phyloP scores from a whole-genome alignment of 495 filamentous ascomycete genomes.

The Hypoxylon crocopeplum region DNA sequence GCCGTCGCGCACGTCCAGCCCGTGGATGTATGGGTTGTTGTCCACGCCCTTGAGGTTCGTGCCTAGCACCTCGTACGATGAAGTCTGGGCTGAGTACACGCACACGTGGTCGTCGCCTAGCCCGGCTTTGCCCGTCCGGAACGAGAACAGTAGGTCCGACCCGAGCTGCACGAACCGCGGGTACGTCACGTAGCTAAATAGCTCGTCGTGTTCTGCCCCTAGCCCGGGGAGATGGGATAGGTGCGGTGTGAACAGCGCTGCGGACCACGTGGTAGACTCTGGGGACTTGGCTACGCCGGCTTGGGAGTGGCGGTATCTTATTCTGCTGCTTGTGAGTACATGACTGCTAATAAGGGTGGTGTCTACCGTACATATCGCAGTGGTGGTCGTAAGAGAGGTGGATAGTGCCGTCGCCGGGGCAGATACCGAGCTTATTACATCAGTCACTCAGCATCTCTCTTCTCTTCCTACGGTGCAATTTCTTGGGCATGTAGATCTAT shows the following conservation, averaged over 20 bases:
- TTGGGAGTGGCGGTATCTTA: slow-evolving; percentile 52
- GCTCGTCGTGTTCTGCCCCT: slow-evolving; percentile 30
- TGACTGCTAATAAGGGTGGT: no score
- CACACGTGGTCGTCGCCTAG: slow-evolving; percentile 56
- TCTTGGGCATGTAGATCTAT: neutral
- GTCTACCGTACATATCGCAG: slow-evolving; percentile 48
- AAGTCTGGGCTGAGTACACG: slow-evolving; percentile 41
- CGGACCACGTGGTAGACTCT: slow-evolving; percentile 41
- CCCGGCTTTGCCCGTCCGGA: slow-evolving; percentile 58
- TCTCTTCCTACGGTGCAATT: no score
- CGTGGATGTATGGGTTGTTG: slow-evolving; percentile 60
- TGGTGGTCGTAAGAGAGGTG: slow-evolving; percentile 57
- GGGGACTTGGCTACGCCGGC: slow-evolving; percentile 47
- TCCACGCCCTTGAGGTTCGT: slow-evolving; percentile 50
- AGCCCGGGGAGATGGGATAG: slow-evolving; percentile 50
- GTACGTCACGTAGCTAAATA: slow-evolving; percentile 54
- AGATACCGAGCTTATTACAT: slow-evolving; percentile 49
- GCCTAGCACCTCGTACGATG: slow-evolving; percentile 46
- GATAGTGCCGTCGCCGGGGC: slow-evolving; percentile 55
- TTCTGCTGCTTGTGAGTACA: slow-evolving; percentile 31
- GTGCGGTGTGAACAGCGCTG: slow-evolving; percentile 49
- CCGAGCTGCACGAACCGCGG: slow-evolving; percentile 51
- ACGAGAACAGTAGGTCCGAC: slow-evolving; percentile 48
- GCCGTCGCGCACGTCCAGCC: slow-evolving; percentile 41
- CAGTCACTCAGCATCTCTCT: slow-evolving; percentile 15